Evolutionary conservation across 352 stramenopile genomes (phyloP), one percentile per base, ranked within the genome.

Genomic region (Pythium brassicae): DNA sequence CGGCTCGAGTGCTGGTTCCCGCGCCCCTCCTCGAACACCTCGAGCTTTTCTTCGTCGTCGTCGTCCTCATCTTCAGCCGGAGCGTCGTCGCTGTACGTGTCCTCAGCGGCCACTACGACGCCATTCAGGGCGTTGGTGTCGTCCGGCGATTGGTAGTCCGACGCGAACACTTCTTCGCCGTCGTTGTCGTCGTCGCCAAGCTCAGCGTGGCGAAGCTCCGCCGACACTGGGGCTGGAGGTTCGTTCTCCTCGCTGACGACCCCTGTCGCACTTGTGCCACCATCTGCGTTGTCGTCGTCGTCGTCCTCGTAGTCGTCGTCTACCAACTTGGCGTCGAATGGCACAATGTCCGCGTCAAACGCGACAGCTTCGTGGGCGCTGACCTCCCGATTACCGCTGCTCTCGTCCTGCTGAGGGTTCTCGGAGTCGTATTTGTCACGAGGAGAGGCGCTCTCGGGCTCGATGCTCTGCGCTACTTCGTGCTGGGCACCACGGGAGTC

Each of bases 21-120:
- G 22, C 22, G 26, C n/a, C 53, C 46, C 35, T 65, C 45, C 0
- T 53, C 55, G 44, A 86, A 86, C 44, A 83, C 64, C 47, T 86
- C 78, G 17, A 81, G 39, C 20, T 67, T 68, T 5, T 78, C 73
- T 0, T 71, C 59, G 0, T 79, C 68, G 1, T 83, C 69, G 11
- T 70, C 55, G 12, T n/a, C n/a, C n/a, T 64, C 61, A 1, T 56
- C 57, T 6, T 61, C 52, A 7, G 52, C 22, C 37, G 37, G 17
- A 15, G 11, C 23, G n/a, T 50, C 32, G 39, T 59, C 55, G 9
- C 52, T 34, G 20, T 23, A 57, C 22, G 57, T 43, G 46, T 49
- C 44, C 23, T 47, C 40, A 6, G 50, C 46, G 6, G 62, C 35
- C 12, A 19, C 32, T 4, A 9, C 27, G 34, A 23, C 17, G 12